Evolutionary conservation across 176 grass and related monocot species (phyloP).

Genomic region (Ananas comosus): DNA sequence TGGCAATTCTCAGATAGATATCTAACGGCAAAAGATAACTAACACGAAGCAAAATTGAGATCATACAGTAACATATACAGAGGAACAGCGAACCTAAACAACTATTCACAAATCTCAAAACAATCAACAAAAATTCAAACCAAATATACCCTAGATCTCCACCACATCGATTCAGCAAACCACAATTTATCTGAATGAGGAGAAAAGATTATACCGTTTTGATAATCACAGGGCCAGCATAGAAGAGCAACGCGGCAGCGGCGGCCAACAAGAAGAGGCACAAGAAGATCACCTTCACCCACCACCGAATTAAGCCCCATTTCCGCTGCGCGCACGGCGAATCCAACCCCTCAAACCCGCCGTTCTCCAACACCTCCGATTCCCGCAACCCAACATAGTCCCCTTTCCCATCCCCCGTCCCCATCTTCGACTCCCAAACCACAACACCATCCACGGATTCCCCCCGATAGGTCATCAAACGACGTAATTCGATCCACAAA

Average conservation of each 20-base stretch:
- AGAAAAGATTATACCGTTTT: conserved; percentile 5
- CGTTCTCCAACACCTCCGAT: neutral
- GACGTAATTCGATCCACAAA: too few species aligned
- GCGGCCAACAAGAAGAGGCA: neutral
- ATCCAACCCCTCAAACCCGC: neutral
- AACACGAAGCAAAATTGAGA: too few species aligned
- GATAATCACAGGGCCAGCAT: conserved; percentile 5
- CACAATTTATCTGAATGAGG: neutral
- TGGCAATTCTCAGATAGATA: too few species aligned
- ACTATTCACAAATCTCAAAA: neutral
- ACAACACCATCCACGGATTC: neutral
- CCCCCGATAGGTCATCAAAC: too few species aligned
- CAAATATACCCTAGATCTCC: neutral
- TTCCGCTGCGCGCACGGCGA: neutral
- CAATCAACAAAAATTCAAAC: neutral
- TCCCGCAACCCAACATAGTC: conserved; percentile 16
- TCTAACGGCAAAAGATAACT: too few species aligned
- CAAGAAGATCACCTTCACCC: conserved; percentile 11
- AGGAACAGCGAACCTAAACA: neutral
- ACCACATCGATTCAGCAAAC: too few species aligned
- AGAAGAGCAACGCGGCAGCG: conserved; percentile 6
- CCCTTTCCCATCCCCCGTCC: neutral
- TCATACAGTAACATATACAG: too few species aligned
- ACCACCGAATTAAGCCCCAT: conserved; percentile 3
- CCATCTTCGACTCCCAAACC: neutral